Evolutionary conservation across 345 rosid genomes (phyloP).

Genomic region (Eucalyptus pumila): DNA sequence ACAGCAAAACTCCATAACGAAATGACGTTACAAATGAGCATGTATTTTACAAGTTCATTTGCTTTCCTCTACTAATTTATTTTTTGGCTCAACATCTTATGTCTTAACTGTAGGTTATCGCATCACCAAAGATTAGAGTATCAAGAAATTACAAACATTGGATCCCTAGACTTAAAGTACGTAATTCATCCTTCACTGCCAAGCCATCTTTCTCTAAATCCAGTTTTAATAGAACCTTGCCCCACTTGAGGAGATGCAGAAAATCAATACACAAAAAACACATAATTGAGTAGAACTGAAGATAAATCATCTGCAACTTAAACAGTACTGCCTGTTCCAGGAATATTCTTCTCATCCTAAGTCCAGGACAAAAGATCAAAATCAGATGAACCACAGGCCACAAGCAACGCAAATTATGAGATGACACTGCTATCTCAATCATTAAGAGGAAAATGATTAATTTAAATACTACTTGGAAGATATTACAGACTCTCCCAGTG

Average conservation of each 20-base stretch:
- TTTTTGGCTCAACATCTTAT: not conserved
- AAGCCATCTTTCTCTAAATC: not conserved
- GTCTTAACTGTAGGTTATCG: not conserved
- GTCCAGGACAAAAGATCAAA: not conserved
- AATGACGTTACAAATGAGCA: not conserved
- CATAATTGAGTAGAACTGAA: not conserved
- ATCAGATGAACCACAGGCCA: not conserved
- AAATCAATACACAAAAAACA: not conserved
- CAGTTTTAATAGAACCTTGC: not conserved
- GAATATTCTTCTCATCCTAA: not conserved
- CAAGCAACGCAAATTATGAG: not conserved
- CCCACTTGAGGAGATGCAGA: not conserved
- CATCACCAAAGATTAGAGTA: not conserved
- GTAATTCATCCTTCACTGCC: not conserved
- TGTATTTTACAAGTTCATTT: not conserved
- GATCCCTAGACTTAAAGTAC: not conserved
- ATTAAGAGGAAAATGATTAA: not conserved
- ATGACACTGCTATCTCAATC: not conserved
- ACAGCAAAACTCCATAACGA: not conserved
- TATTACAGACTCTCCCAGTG: not conserved
- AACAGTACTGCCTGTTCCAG: not conserved
- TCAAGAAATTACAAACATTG: not conserved
- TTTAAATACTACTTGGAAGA: not conserved
- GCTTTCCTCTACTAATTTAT: not conserved
- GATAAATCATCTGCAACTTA: not conserved